Percentiles rank a stretch among this genome's conserved stretches.
Evolutionary conservation across 768 basidiomycete species (phyloP).

Genomic region (Phanerodontia chrysosporium): DNA sequence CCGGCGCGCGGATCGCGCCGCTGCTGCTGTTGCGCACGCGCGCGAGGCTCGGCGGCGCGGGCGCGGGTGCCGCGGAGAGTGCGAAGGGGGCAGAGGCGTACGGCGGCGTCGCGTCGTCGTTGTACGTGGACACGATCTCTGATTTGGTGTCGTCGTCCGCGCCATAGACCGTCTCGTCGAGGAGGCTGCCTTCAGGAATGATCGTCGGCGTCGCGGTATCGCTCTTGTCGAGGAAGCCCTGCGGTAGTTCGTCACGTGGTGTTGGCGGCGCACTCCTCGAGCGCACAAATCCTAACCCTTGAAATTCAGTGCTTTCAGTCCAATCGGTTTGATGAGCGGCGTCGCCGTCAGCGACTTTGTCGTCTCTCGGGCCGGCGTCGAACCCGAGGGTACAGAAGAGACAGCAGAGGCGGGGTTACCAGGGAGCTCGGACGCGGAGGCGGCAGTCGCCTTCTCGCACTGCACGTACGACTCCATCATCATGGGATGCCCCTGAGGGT

Average conservation of each 20-base stretch:
- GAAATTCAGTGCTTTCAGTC: constrained; percentile 20
- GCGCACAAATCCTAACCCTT: constrained; percentile 20
- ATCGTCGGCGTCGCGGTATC: not conserved
- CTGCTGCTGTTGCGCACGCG: not conserved
- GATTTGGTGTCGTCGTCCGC: not conserved
- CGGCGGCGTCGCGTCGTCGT: not conserved
- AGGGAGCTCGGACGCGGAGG: constrained; percentile 19
- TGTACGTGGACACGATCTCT: not conserved
- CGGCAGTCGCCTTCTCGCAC: constrained; percentile 13
- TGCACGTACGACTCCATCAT: constrained; percentile 19
- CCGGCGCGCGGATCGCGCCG: constrained; percentile 3
- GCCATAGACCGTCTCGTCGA: not conserved
- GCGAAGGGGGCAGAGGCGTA: no score
- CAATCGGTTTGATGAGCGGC: constrained; percentile 17
- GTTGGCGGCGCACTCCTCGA: constrained; percentile 24
- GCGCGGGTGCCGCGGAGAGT: not conserved
- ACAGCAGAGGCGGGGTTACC: not conserved
- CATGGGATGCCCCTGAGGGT: constrained; percentile 53
- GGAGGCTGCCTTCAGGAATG: not conserved
- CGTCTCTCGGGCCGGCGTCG: not conserved
- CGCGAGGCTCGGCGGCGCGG: not conserved
- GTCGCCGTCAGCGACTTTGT: constrained; percentile 8
- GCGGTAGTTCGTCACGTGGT: constrained; percentile 14
- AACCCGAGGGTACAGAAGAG: not conserved
- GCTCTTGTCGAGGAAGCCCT: not conserved